Evolutionary conservation across 176 grass and related monocot genomes (phyloP), one percentile per base, ranked within the genome.

Genomic region (Avena atlantica): DNA sequence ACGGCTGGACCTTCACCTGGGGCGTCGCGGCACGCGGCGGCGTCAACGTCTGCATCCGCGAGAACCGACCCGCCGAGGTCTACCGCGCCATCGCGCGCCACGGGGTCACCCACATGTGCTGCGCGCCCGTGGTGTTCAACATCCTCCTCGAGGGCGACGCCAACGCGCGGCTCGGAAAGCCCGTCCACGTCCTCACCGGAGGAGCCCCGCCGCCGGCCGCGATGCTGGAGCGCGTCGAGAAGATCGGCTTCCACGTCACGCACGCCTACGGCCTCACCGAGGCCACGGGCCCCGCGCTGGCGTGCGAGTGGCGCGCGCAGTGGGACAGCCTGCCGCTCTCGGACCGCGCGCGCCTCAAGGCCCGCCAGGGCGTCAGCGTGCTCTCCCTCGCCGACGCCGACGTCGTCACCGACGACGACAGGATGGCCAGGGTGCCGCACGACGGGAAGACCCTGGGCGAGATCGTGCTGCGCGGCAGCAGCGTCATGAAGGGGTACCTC

Each of bases 231-330:
- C 50, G 69, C 48, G 84, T 94, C n/a, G 92, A 94, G 76, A 73
- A 40, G 56, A 62, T 89, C 4, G 92, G 92, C 3, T 94, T 94
- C 89, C 72, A 66, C 15, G 87, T 94, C 1, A 91, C 81, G 10
- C 91, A 95, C 81, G 90, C 93, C n/a, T 95, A 92, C 87, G 93
- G 93, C 12, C 89, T 95, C 17, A 95, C 93, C 1, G 93, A 95
- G 86, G 91, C 91, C 8, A 93, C 91, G 9, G 93, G 93, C 0
- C 84, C 91, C 15, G 90, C 93, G 66, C 91, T 95, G 12, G 91
- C 81, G 2, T 95, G 93, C 88, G 93, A 92, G 87, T 95, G 93
- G 93, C 83, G 89, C 17, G 91, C 58, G 17, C 72, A 91, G 86
- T 95, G 93, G 93, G 83, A 95, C 86, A 81, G 65, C 42, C 83